A percentile compares a stretch with the other conserved stretches of the same genome.
These are phyloP conservation scores for Proliferodiscus dingleyae DNA, from an alignment of 2,329 filamentous ascomycete species.

Conservation along the genomic window DNA sequence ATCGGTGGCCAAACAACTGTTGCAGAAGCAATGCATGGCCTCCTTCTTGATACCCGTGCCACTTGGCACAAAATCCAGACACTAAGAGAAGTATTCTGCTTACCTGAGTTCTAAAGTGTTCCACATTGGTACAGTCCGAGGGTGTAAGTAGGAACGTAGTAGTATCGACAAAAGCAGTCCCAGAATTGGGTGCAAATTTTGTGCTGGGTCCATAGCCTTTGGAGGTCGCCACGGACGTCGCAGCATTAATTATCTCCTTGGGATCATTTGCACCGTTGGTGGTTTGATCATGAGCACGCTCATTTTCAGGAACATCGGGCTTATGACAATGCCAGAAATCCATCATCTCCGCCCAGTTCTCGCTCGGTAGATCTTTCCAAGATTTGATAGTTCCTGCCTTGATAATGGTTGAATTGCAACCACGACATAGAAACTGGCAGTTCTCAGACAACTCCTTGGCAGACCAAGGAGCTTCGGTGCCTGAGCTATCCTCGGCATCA, in stretches of 20 bases:
- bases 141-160: slow-evolving; percentile 68
- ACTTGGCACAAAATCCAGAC: background rate
- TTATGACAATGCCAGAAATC: slow-evolving; percentile 99
- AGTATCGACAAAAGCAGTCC: slow-evolving; percentile 75
- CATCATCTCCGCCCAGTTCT: slow-evolving; percentile 99
- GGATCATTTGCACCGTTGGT: slow-evolving; percentile 31
- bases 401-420: slow-evolving; percentile 42
- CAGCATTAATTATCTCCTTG: slow-evolving; percentile 18
- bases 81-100: slow-evolving; percentile 33
- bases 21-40: slow-evolving; percentile 43
- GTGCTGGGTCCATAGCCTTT: slow-evolving; percentile 84
- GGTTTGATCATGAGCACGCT: slow-evolving; percentile 31
- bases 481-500: slow-evolving; percentile 15
- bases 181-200: slow-evolving; percentile 59
- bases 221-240: slow-evolving; percentile 41
- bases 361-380: slow-evolving; percentile 94
- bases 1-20: slow-evolving; percentile 59
- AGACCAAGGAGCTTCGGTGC: slow-evolving; percentile 42
- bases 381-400: slow-evolving; percentile 36
- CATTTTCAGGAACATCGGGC: slow-evolving; percentile 55
- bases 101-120: slow-evolving; percentile 24
- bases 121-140: slow-evolving; percentile 52
- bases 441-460: slow-evolving; percentile 42
- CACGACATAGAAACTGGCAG: slow-evolving; percentile 33
- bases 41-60: slow-evolving; percentile 57